Percentiles rank a stretch among this genome's conserved stretches.
These are phyloP conservation scores for Sanguinoderma infundibulare DNA, from an alignment of 1,284 basidiomycete species.

Conservation along the genomic window DNA sequence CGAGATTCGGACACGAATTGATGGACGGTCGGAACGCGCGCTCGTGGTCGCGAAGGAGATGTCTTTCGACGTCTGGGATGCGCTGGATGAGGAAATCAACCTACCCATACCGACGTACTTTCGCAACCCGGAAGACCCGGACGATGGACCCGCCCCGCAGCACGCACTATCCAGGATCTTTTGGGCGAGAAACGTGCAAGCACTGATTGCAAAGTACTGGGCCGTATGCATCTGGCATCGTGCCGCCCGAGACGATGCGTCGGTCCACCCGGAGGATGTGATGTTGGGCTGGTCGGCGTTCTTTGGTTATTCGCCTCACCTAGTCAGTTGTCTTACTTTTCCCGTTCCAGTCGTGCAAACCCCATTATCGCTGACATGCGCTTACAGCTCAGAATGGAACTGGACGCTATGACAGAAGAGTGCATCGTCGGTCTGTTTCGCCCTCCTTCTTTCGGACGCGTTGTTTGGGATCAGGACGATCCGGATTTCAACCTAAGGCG, in stretches of 20 bases:
- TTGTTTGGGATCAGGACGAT: constrained; percentile 17
- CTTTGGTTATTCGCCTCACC: constrained; percentile 48
- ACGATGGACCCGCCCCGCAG: constrained; percentile 24
- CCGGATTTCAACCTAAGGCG: constrained; percentile 24
- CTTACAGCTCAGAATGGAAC: constrained; percentile 39
- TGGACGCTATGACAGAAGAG: constrained; percentile 43
- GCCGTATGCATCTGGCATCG: constrained; percentile 48
- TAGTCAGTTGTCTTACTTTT: constrained; percentile 38
- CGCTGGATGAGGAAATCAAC: constrained; percentile 43
- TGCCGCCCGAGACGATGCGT: not conserved
- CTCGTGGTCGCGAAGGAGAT: constrained; percentile 37
- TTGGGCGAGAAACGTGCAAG: constrained; percentile 53
- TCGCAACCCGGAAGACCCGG: constrained; percentile 8
- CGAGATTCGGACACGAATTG: constrained; percentile 40
- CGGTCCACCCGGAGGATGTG: constrained; percentile 49
- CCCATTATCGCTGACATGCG: not conserved
- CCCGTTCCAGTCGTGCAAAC: not conserved
- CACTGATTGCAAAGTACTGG: constrained; percentile 48
- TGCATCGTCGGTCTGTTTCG: constrained; percentile 29
- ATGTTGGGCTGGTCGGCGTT: constrained; percentile 58
- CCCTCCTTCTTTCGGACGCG: constrained; percentile 6
- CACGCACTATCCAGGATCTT: constrained; percentile 51
- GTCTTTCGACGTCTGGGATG: constrained; percentile 61
- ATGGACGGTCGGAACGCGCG: constrained; percentile 43
- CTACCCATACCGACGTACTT: constrained; percentile 40